Evolutionary conservation across 768 basidiomycete genomes (phyloP).

Genomic region (Suillus luteus): DNA sequence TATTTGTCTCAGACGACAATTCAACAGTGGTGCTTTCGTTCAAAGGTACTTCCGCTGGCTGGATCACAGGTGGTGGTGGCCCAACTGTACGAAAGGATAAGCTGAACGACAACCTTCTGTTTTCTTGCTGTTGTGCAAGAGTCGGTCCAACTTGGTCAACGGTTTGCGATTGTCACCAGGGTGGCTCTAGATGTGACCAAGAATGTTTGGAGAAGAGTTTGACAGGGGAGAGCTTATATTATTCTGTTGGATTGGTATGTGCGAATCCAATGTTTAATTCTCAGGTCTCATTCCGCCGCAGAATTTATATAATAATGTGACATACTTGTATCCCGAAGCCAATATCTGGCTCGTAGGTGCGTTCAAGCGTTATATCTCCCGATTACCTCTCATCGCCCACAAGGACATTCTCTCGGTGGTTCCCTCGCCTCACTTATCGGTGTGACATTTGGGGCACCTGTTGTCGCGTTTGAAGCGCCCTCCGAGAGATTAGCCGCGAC

Average conservation of each 20-base stretch:
- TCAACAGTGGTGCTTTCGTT: conserved; percentile 84
- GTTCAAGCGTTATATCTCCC: conserved; percentile 19
- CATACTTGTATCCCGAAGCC: conserved; percentile 85
- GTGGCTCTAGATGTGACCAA: conserved; percentile 75
- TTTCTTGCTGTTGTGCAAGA: conserved; percentile 94
- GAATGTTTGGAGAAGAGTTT: conserved; percentile 80
- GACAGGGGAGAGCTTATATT: conserved; percentile 83
- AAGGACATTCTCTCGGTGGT: conserved; percentile 82
- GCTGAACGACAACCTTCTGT: conserved; percentile 92
- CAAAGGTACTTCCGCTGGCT: conserved; percentile 88
- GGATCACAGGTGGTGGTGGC: conserved; percentile 71
- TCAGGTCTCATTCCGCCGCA: conserved; percentile 29
- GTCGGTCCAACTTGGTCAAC: conserved; percentile 95
- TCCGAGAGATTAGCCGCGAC: conserved; percentile 68
- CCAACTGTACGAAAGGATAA: conserved; percentile 89
- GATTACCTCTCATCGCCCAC: not conserved
- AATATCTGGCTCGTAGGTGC: conserved; percentile 85
- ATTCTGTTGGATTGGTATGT: conserved; percentile 80
- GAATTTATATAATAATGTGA: conserved; percentile 93
- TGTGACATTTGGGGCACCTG: conserved; percentile 88
- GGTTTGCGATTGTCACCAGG: conserved; percentile 85
- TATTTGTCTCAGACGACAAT: conserved; percentile 85
- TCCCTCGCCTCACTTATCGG: conserved; percentile 83
- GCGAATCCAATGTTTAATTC: conserved; percentile 1
- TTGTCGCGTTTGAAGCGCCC: conserved; percentile 88